These are phyloP conservation scores for Dissophora globulifera DNA, from an alignment of 192 early-diverging fungal genomes.

Conservation along the genomic window DNA sequence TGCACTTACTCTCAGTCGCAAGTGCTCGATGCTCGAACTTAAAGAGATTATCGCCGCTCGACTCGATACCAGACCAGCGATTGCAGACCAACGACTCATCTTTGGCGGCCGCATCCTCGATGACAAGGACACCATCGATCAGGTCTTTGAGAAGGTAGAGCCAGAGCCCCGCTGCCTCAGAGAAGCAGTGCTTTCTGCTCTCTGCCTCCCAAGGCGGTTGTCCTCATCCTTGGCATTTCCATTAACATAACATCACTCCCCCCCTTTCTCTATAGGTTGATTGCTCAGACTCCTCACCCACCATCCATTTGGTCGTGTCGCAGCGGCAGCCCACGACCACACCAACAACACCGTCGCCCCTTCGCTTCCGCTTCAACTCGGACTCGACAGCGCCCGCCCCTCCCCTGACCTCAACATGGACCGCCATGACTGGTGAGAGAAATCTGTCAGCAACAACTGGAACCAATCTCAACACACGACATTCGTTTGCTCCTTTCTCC, in stretches of 20 bases:
- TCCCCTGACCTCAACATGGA: neutral
- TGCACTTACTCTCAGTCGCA: conserved; percentile 8
- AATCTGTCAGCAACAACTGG: conserved; percentile 3
- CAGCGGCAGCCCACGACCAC: conserved; percentile 19
- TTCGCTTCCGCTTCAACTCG: conserved; percentile 14
- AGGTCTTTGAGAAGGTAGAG: conserved; percentile 50
- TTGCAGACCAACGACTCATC: conserved; percentile 38
- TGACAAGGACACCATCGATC: conserved; percentile 31
- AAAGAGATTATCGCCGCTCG: conserved; percentile 36
- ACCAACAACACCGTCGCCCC: conserved; percentile 14
- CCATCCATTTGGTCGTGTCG: conserved; percentile 38
- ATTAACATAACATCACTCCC: no score
- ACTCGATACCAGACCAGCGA: conserved; percentile 8
- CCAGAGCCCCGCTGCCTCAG: no score
- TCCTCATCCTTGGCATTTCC: no score
- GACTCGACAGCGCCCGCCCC: neutral
- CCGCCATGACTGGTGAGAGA: no score
- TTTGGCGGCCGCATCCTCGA: conserved; percentile 41
- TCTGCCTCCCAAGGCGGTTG: no score
- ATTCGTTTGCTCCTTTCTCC: neutral
- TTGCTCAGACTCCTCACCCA: conserved; percentile 21
- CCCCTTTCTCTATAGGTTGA: conserved; percentile 14
- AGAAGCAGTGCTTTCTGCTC: no score
- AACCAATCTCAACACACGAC: neutral
- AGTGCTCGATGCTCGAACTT: conserved; percentile 27